Base-by-base conservation (phyloP, 768 basidiomycete genomes). In the Kwoniella bestiolae region DNA sequence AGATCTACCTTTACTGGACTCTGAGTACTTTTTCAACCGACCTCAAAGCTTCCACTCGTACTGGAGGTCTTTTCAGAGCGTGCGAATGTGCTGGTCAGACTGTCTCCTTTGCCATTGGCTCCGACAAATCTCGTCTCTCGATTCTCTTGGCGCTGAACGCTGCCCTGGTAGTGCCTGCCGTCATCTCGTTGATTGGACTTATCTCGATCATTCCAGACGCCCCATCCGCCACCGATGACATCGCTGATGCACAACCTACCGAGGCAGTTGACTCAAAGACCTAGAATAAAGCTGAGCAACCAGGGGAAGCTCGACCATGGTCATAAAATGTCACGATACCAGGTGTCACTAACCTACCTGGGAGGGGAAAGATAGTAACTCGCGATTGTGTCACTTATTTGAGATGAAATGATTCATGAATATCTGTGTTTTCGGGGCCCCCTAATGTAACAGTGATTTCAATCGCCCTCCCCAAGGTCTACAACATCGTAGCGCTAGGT, bases 1-100 rank as follows among this genome's bases (percentile, higher is more conserved):
- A 70, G 60, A 32, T 61, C 23, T 62, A 57, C 32, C 26, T 72
- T 52, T 75, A 75, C 70, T 72, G 71, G 71, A 45, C 70, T n/a
- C 38, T 75, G 60, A 58, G 58, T 29, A 57, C 56, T n/a, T 75
- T 72, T 49, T 53, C 66, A 3, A 62, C 66, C 35, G 70, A 72
- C 32, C 55, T 72, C 46, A 57, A 68, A 38, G 35, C 63, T 9
- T 44, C 55, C 23, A 49, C 73, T 5, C 64, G 73, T 2, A 66
- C 66, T 41, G 68, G 67, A 18, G 70, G 70, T 55, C 53, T 75
- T 31, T 72, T 75, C 61, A 55, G 73, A 7, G 41, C 56, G 16
- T 57, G 70, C 46, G 73, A 75, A 53, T 62, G 71, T 11, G 50
- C 60, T 28, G 73, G 73, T 18, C 66, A 68, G 34, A 63, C 67